Base-by-base conservation (phyloP, 306 rosid genomes). In the Arachis hypogaea region DNA sequence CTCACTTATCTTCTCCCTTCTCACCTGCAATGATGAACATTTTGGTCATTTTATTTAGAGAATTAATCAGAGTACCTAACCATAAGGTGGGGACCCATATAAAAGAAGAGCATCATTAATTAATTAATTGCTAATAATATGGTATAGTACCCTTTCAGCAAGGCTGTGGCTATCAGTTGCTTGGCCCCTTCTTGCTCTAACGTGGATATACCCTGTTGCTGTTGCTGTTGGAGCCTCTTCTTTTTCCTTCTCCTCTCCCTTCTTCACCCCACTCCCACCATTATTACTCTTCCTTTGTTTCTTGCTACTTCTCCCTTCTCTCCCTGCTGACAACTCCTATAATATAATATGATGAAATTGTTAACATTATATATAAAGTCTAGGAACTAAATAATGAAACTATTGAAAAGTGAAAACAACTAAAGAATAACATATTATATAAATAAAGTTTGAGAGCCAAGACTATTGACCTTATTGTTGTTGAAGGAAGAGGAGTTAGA, bases 141-240 rank as follows among this genome's bases (percentile, higher is more conserved):
- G 38, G 8, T 52, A 52, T 52, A 66, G 62, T n/a, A 59, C 98
- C 92, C 98, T 94, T 80, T 94, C 98, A 36, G 98, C 97, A 41
- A 94, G 93, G 96, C 98, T 94, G 77, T 94, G 98, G 85, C 93
- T 94, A 76, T 94, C 98, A 1, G 98, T 94, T 41, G 98, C 98
- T 71, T 94, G 96, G 68, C 98, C 98, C 83, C 98, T 91, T 78
- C 97, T 86, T 69, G 97, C 98, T 85, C 98, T 89, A 42, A 94
- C 98, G 58, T 89, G 98, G 77, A 94, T 89, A 77, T 88, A 94
- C 3, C 88, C 96, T 3, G 85, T 82, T 74, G 97, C 14, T 14
- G 14, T 86, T 70, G 89, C 94, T 12, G 88, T 91, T 14, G 61
- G 11, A 74, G 51, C 65, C 36, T 89, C 82, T 70, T 85, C 82